Evolutionary conservation across 1,139 yeast species (phyloP).

Genomic region (Hemisphaericaspora lyxosophila): DNA sequence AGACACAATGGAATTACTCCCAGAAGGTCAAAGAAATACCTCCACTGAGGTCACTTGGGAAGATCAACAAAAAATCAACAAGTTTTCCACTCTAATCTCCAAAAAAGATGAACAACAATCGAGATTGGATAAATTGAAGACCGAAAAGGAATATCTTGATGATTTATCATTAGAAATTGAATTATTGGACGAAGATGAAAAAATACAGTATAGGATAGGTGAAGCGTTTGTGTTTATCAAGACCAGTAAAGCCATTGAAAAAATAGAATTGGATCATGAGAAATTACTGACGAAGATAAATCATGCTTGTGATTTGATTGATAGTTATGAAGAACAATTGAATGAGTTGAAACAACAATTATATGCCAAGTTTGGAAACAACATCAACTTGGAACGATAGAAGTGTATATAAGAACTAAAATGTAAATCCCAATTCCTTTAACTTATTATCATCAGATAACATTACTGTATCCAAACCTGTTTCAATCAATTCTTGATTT

Average conservation of each 20-base stretch:
- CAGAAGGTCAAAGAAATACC: slow-evolving; percentile 66
- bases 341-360: slow-evolving; percentile 63
- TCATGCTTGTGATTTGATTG: slow-evolving; percentile 46
- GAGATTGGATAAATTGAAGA: slow-evolving; percentile 49
- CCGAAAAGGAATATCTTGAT: slow-evolving; percentile 85
- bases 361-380: slow-evolving; percentile 86
- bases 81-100: slow-evolving; percentile 77
- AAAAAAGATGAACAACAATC: slow-evolving; percentile 59
- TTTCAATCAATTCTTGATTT: slow-evolving; percentile 1
- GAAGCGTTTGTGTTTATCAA: slow-evolving; percentile 71
- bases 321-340: slow-evolving; percentile 54
- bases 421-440: slow-evolving; percentile 3
- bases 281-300: slow-evolving; percentile 50
- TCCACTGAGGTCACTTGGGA: slow-evolving; percentile 76
- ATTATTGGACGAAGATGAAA: slow-evolving; percentile 76
- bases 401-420: slow-evolving; percentile 2
- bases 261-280: slow-evolving; percentile 62
- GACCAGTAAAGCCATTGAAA: slow-evolving; percentile 63
- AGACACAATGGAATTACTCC: slow-evolving; percentile 51
- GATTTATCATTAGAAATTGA: slow-evolving; percentile 86
- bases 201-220: slow-evolving; percentile 68
- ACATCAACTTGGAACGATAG: slow-evolving; percentile 76
- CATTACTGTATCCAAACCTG: slow-evolving; percentile 1
- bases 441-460: slow-evolving; percentile 2
- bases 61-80: slow-evolving; percentile 87